Evolutionary conservation across 768 basidiomycete genomes (phyloP), one percentile per base, ranked within the genome.

Genomic region (Fomitopsis pulvina): DNA sequence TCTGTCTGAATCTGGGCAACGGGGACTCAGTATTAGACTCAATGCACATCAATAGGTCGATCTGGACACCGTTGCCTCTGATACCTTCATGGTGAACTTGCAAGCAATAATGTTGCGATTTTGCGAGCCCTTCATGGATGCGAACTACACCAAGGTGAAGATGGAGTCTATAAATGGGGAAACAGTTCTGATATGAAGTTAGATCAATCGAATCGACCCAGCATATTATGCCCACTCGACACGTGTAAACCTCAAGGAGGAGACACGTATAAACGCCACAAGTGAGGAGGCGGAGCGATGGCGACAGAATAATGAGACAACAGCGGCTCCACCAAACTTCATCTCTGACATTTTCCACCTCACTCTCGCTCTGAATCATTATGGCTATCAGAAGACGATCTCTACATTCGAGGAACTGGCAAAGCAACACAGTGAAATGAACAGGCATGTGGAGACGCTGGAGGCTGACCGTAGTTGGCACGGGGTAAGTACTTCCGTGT

Each of bases 261-360:
- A 96, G 63, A 99, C 96, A 0, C 83, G 93, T 45, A 87, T 99
- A 56, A 92, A 92, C 57, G 92, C 92, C 0, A 92, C 91, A 0
- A 86, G 83, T 55, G 87, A 92, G 50, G 93, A 98, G 58, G 90
- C 87, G 1, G 72, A 78, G 20, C 70, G 77, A 50, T 96, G 90
- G 84, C 80, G 71, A 40, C 71, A 78, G 38, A 66, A 72, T 45
- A 74, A 81, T 46, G 67, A 67, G 53, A 60, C 68, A 14, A 56
- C 72, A 38, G 65, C 56, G 30, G 82, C 76, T n/a, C 63, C 83
- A 4, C 83, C 88, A 2, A 96, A 96, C 63, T 99, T 99, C 67
- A 92, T 97, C 54, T 92, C 95, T 5, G 85, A 97, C 39, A 81
- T 96, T 18, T 98, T 97, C 72, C 97, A 89, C 71, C 75, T 97